These are phyloP conservation scores for Lolium rigidum DNA, from an alignment of 176 grass and related monocot species.

Conservation along the genomic window DNA sequence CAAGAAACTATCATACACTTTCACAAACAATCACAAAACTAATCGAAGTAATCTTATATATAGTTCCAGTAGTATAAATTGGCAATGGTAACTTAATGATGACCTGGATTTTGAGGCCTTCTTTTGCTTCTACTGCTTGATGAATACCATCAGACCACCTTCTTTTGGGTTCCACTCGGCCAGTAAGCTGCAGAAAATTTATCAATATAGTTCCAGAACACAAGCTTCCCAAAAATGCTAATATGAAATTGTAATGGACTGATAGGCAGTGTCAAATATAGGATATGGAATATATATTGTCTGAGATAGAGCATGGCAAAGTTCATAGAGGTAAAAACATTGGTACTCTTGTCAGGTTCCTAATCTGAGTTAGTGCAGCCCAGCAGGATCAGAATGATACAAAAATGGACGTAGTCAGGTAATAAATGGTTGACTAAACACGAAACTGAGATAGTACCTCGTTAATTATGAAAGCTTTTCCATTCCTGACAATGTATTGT, in stretches of 20 bases:
- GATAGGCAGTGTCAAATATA: slow-evolving; percentile 25
- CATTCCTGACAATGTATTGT: slow-evolving; percentile 92
- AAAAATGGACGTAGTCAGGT: background rate
- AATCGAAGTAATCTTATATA: background rate
- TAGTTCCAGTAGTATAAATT: slow-evolving; percentile 17
- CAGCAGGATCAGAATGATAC: slow-evolving; percentile 14
- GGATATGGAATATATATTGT: slow-evolving; percentile 7
- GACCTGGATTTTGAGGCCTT: slow-evolving; percentile 92
- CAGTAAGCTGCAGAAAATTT: slow-evolving; percentile 70
- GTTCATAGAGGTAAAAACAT: slow-evolving; percentile 12
- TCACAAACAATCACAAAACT: slow-evolving; percentile 12
- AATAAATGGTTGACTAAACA: slow-evolving; percentile 13
- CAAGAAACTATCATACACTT: slow-evolving; percentile 31
- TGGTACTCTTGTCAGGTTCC: background rate
- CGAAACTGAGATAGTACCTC: slow-evolving; percentile 58
- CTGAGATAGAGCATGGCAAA: background rate
- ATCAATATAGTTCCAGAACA: slow-evolving; percentile 38
- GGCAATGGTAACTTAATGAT: slow-evolving; percentile 29
- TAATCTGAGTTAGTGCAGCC: slow-evolving; percentile 15
- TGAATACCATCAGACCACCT: slow-evolving; percentile 99
- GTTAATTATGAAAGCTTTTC: slow-evolving; percentile 94
- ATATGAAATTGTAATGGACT: slow-evolving; percentile 18
- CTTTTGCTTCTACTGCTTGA: slow-evolving; percentile 99
- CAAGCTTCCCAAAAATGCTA: slow-evolving; percentile 27
- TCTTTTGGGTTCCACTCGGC: slow-evolving; percentile 91